phyloP scores from a whole-genome alignment of 2,329 filamentous ascomycete species.

The Tolypocladium guangdongense region DNA sequence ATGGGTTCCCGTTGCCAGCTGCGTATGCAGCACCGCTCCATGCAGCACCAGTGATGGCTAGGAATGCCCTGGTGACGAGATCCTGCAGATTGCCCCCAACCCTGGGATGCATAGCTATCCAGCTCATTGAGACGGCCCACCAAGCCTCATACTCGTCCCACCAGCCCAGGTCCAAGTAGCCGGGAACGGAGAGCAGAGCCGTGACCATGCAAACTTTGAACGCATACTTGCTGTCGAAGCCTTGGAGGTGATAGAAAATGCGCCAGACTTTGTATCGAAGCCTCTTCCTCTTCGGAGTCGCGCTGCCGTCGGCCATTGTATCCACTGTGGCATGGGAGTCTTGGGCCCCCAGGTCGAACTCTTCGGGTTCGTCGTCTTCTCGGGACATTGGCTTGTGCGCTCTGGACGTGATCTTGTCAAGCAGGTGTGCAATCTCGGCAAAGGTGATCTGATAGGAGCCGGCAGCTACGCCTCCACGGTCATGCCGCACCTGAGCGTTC shows the following conservation, averaged over 20 bases:
- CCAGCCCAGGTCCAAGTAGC: constrained; percentile 38
- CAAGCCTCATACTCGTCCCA: constrained; percentile 45
- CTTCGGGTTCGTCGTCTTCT: constrained; percentile 9
- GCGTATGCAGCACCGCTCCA: constrained; percentile 44
- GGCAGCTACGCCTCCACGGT: constrained; percentile 46
- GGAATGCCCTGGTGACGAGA: constrained; percentile 37
- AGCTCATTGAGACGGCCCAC: constrained; percentile 48
- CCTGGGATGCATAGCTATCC: constrained; percentile 39
- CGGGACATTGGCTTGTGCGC: constrained; percentile 22
- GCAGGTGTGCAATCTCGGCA: constrained; percentile 29
- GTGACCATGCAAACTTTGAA: constrained; percentile 43
- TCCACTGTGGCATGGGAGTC: constrained; percentile 27
- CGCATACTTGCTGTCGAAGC: constrained; percentile 46
- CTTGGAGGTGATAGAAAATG: constrained; percentile 40
- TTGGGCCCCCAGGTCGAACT: neutral
- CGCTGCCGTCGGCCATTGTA: constrained; percentile 23
- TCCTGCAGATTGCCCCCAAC: constrained; percentile 49
- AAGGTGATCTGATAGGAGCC: constrained; percentile 37
- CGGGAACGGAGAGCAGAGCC: constrained; percentile 40
- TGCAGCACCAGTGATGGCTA: constrained; percentile 38
- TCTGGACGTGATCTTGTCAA: constrained; percentile 29
- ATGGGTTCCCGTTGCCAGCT: constrained; percentile 40
- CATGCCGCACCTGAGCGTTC: constrained; percentile 47
- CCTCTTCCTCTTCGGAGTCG: constrained; percentile 22
- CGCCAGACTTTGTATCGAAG: constrained; percentile 38